Percentiles rank a stretch among this genome's conserved stretches.
Conservation (phyloP, 805 yeast genomes). For the Hanseniaspora valbyensis region DNA sequence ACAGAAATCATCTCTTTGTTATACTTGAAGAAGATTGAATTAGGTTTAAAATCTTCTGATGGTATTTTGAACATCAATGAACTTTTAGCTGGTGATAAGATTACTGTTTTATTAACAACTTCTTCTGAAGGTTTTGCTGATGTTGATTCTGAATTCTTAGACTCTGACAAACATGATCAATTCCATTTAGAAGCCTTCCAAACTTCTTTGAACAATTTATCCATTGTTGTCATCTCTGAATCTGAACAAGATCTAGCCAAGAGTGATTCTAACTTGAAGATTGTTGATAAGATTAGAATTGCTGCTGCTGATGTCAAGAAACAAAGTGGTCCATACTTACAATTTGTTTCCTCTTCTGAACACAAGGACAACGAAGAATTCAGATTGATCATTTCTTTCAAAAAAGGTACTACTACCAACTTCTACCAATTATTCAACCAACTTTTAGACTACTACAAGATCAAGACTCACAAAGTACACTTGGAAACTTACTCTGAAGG, state of each 20-base stretch:
- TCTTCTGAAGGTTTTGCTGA: slow-evolving; percentile 69
- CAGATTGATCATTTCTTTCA: slow-evolving; percentile 79
- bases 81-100: not conserved
- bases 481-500: slow-evolving; percentile 36
- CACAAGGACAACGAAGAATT: slow-evolving; percentile 56
- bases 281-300: slow-evolving; percentile 33
- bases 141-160: slow-evolving; percentile 86
- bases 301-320: slow-evolving; percentile 30
- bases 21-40: slow-evolving; percentile 87
- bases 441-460: slow-evolving; percentile 77
- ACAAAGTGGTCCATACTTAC: slow-evolving; percentile 87
- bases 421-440: slow-evolving; percentile 80
- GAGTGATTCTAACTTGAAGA: slow-evolving; percentile 20
- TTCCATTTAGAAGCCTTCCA: slow-evolving; percentile 61
- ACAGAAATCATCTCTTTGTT: slow-evolving; percentile 77
- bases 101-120: slow-evolving; percentile 28
- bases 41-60: slow-evolving; percentile 48
- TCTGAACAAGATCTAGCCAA: slow-evolving; percentile 54
- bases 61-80: not conserved
- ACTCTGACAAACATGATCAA: slow-evolving; percentile 47
- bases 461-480: slow-evolving; percentile 76
- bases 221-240: slow-evolving; percentile 43
- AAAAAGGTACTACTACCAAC: slow-evolving; percentile 71
- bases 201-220: slow-evolving; percentile 25
- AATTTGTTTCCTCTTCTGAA: slow-evolving; percentile 61